These are phyloP conservation scores for Hamamelis virginiana DNA, from an alignment of 164 flowering plant genomes.

Conservation along the genomic window DNA sequence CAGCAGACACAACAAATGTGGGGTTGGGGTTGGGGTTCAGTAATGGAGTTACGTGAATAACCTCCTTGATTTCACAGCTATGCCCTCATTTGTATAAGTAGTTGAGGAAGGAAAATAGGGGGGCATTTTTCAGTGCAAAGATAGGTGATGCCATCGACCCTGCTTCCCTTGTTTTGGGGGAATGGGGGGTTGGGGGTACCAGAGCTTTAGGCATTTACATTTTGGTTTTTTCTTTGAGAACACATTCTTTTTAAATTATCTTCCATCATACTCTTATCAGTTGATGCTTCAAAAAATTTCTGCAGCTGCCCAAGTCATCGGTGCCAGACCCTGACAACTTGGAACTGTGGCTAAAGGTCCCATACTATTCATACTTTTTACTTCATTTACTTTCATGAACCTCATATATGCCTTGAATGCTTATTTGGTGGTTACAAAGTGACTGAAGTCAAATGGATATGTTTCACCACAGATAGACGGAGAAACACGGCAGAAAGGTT, in stretches of 20 bases:
- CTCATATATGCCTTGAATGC: neutral
- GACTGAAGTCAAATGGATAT: neutral
- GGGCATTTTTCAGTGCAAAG: neutral
- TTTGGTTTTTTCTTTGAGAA: neutral
- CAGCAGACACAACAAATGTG: neutral
- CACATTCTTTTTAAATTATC: neutral
- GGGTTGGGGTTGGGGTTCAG: neutral
- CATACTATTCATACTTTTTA: neutral
- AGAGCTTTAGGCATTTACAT: neutral
- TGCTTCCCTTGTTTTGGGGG: neutral
- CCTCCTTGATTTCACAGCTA: neutral
- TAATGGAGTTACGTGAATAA: too few species aligned
- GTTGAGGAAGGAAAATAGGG: neutral
- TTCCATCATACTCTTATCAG: neutral
- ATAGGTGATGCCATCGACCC: neutral
- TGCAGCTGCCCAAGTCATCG: slow-evolving; percentile 66
- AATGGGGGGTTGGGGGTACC: neutral
- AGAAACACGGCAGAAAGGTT: slow-evolving; percentile 75
- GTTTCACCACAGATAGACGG: slow-evolving; percentile 70
- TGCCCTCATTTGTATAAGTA: too few species aligned
- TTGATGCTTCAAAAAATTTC: neutral
- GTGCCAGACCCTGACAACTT: slow-evolving; percentile 83
- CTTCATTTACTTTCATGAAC: neutral
- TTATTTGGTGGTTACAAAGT: neutral
- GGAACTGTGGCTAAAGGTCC: slow-evolving; percentile 92